phyloP scores from a whole-genome alignment of 495 filamentous ascomycete genomes.

The Hypomontagnella submonticulosa region DNA sequence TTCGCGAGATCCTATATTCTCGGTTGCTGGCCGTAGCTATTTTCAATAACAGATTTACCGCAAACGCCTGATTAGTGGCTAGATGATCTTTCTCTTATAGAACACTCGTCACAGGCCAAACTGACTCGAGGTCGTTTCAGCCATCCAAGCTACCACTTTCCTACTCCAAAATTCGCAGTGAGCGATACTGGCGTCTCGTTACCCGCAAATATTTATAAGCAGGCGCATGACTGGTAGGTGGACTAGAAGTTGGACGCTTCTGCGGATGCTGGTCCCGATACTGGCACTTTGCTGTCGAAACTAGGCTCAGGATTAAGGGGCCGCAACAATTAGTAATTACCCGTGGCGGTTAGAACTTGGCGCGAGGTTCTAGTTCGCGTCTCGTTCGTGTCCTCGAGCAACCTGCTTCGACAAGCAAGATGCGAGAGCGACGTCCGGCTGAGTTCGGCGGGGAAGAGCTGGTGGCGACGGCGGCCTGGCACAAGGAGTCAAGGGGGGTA shows the following conservation, averaged over 20 bases:
- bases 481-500: background rate
- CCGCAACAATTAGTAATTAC: constrained; percentile 4
- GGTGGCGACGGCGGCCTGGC: constrained; percentile 5
- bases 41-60: constrained; percentile 15
- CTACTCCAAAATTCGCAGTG: constrained; percentile 20
- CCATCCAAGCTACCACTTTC: constrained; percentile 27
- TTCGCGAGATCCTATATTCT: background rate
- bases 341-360: constrained; percentile 16
- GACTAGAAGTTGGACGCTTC: constrained; percentile 5
- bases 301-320: constrained; percentile 5
- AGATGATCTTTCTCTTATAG: constrained; percentile 3
- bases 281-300: constrained; percentile 12
- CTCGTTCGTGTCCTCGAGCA: constrained; percentile 20
- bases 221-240: constrained; percentile 34
- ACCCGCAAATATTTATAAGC: constrained; percentile 17
- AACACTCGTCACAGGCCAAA: constrained; percentile 29
- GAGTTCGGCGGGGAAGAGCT: constrained; percentile 17
- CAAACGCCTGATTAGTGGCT: constrained; percentile 20
- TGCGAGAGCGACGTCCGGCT: constrained; percentile 9
- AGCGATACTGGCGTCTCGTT: constrained; percentile 26
- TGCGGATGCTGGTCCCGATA: constrained; percentile 6
- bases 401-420: constrained; percentile 10
- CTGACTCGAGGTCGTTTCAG: constrained; percentile 11
- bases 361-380: constrained; percentile 20
- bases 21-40: constrained; percentile 1